phyloP scores from a whole-genome alignment of 257 asterid genomes.

The Hygrophila difformis region DNA sequence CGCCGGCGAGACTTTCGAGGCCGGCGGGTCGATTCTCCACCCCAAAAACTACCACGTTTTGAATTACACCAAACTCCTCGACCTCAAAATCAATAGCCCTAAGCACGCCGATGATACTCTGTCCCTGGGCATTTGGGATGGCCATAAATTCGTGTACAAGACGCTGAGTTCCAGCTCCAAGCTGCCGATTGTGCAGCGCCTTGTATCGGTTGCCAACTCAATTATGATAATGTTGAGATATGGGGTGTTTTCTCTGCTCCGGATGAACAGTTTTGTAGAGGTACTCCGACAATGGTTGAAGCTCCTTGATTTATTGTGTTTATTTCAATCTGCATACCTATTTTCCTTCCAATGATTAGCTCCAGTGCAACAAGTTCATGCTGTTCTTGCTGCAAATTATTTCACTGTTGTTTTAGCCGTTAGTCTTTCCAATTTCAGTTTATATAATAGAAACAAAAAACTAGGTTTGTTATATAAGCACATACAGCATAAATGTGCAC shows the following conservation, averaged over 20 bases:
- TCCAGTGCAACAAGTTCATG: not conserved
- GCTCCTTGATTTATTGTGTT: not conserved
- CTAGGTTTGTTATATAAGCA: no score
- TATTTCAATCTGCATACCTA: not conserved
- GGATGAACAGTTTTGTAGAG: slow-evolving; percentile 69
- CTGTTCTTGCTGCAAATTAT: slow-evolving; percentile 8
- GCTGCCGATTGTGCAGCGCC: slow-evolving; percentile 32
- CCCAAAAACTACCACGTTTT: slow-evolving; percentile 77
- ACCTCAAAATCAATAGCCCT: slow-evolving; percentile 36
- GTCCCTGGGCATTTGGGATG: slow-evolving; percentile 83
- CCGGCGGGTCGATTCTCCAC: slow-evolving; percentile 90
- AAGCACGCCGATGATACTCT: slow-evolving; percentile 36
- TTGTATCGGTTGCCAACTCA: slow-evolving; percentile 59
- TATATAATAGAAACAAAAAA: no score
- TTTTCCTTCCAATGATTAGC: slow-evolving; percentile 10
- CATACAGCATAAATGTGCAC: no score
- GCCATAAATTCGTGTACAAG: slow-evolving; percentile 55
- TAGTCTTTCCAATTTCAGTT: not conserved
- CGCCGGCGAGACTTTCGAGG: slow-evolving; percentile 78
- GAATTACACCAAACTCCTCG: slow-evolving; percentile 44
- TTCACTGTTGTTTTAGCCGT: not conserved
- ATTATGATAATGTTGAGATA: slow-evolving; percentile 46
- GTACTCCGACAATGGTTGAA: slow-evolving; percentile 21
- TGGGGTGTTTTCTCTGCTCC: slow-evolving; percentile 55
- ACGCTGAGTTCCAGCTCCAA: slow-evolving; percentile 41